Base-by-base conservation (phyloP, 1,284 basidiomycete genomes). In the Cutaneotrichosporon curvatum region DNA sequence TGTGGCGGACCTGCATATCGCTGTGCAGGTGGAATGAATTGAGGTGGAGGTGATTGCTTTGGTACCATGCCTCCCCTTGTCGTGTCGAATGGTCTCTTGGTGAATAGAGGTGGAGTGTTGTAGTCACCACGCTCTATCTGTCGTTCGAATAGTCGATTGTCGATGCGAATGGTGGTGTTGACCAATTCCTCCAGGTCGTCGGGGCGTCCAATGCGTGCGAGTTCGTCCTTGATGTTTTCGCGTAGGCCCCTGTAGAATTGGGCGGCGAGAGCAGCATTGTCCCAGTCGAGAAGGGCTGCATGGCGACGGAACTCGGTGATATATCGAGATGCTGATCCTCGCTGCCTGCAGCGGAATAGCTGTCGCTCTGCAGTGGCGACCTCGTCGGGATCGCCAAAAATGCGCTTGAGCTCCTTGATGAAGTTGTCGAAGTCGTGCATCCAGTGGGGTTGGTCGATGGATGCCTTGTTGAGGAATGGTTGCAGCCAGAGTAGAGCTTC, bases 171-270 rank as follows among this genome's bases (percentile, higher is more conserved):
- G 2, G 48, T 37, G 6, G 25, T 30, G 0, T 47, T 23, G 2
- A 21, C 9, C 4, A 50, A 35, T 5, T 34, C 30, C 20, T 47
- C 19, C 12, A 50, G 35, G 36, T 31, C 25, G 8, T 37, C n/a
- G 14, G 42, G 23, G 14, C 30, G 31, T 10, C 15, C 37, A 8
- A 19, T 33, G 18, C 33, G 22, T 3, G 55, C 45, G 4, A 57
- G 32, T 28, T 48, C 53, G 23, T 54, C 55, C 37, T 57, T 54
- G 41, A 57, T 43, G 6, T 11, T 14, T 12, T 50, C 51, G 22
- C 47, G 44, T 1, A 59, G 46, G 8, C 58, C 58, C 2, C 30
- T 36, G 34, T 57, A 55, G 56, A 53, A 60, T 23, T 46, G 42
- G 4, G 48, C 45, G 22, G 39, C 36, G 6, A 50, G 32, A 16